Percentiles rank a stretch among this genome's conserved stretches.
These are phyloP conservation scores for Prunus mume DNA, from an alignment of 306 rosid genomes.

Conservation along the genomic window DNA sequence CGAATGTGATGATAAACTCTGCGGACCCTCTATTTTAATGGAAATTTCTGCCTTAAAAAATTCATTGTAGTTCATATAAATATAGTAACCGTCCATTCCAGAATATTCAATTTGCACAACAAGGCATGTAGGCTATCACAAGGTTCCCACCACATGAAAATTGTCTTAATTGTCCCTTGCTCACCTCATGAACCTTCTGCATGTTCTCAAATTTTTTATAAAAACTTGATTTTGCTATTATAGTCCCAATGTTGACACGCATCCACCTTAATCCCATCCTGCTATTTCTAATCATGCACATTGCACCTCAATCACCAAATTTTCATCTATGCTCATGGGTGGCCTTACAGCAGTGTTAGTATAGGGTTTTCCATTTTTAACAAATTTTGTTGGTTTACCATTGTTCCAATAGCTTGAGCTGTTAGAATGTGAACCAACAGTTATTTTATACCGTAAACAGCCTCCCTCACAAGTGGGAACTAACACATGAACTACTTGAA, in stretches of 20 bases:
- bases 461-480: not conserved
- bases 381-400: not conserved
- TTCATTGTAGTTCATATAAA: not conserved
- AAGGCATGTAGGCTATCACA: not conserved
- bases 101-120: not conserved
- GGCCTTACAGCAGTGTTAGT: not conserved
- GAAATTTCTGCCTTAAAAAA: not conserved
- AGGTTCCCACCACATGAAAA: not conserved
- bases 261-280: not conserved
- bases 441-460: no score
- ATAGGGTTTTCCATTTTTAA: not conserved
- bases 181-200: not conserved
- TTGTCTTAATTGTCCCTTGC: not conserved
- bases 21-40: not conserved
- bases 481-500: not conserved
- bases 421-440: not conserved
- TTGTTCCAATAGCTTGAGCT: not conserved
- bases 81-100: not conserved
- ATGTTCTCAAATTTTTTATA: not conserved
- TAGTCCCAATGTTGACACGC: not conserved
- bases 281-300: slow-evolving; percentile 2
- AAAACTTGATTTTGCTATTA: not conserved
- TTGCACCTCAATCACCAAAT: not conserved
- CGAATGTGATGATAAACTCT: not conserved
- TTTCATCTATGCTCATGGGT: not conserved